phyloP scores from a whole-genome alignment of 768 basidiomycete genomes.

The Sarcomyxa edulis region DNA sequence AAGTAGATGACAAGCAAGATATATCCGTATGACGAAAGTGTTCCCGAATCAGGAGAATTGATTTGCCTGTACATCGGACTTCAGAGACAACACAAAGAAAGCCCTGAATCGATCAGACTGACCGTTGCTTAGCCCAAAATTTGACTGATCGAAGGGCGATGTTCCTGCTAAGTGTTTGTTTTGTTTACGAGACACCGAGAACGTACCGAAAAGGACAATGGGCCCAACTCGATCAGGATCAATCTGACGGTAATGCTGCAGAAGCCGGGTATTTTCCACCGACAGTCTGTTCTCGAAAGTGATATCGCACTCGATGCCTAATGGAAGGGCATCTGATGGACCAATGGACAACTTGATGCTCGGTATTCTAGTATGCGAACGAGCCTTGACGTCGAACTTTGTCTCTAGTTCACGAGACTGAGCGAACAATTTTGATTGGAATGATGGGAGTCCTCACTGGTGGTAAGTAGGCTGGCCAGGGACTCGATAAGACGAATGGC shows the following conservation, averaged over 20 bases:
- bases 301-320: slow-evolving; percentile 96
- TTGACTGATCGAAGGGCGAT: slow-evolving; percentile 70
- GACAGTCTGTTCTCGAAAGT: slow-evolving; percentile 99
- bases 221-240: slow-evolving; percentile 92
- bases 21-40: slow-evolving; percentile 95
- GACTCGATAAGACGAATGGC: slow-evolving; percentile 90
- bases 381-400: slow-evolving; percentile 91
- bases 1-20: slow-evolving; percentile 98
- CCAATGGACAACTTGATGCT: slow-evolving; percentile 96
- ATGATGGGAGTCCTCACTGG: slow-evolving; percentile 53
- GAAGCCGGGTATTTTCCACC: slow-evolving; percentile 91
- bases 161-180: slow-evolving; percentile 13
- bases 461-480: slow-evolving; percentile 88
- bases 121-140: slow-evolving; percentile 97
- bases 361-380: slow-evolving; percentile 95
- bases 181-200: background rate
- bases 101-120: slow-evolving; percentile 9
- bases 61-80: slow-evolving; percentile 64
- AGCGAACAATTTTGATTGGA: background rate
- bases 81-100: slow-evolving; percentile 4
- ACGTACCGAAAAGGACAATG: slow-evolving; percentile 93
- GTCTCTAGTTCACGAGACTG: slow-evolving; percentile 55
- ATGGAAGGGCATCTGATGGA: slow-evolving; percentile 73
- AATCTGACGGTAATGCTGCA: slow-evolving; percentile 96
- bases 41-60: slow-evolving; percentile 97